A percentile compares a stretch with the other conserved stretches of the same genome.
Evolutionary conservation across 1,284 basidiomycete species (phyloP).

Genomic region (Phellopilus nigrolimitatus): DNA sequence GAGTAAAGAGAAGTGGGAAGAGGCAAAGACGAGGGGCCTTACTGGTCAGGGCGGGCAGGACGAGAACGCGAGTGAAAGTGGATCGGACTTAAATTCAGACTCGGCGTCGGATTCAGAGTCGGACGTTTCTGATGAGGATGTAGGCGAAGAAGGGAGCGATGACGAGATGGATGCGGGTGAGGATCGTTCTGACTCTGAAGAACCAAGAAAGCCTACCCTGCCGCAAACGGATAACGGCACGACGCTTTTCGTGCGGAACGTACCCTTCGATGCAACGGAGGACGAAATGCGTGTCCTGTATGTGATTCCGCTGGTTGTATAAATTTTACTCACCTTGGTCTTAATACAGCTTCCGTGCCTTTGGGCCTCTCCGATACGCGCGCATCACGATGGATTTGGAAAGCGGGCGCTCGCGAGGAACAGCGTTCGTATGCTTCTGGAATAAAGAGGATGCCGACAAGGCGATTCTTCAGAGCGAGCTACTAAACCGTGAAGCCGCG

Average conservation of each 20-base stretch:
- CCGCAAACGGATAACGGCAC: conserved; percentile 82
- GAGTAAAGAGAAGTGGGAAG: conserved; percentile 90
- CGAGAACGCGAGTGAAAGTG: conserved; percentile 32
- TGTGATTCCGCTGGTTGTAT: conserved; percentile 30
- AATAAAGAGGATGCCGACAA: conserved; percentile 87
- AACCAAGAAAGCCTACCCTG: conserved; percentile 63
- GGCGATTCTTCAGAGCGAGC: conserved; percentile 77
- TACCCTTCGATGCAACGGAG: conserved; percentile 90
- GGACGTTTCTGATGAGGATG: conserved; percentile 26
- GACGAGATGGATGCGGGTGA: conserved; percentile 42
- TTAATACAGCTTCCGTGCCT: conserved; percentile 71
- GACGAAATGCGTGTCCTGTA: conserved; percentile 82
- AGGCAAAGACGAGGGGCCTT: conserved; percentile 56
- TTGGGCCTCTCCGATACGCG: conserved; percentile 92
- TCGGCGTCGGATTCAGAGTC: conserved; percentile 23
- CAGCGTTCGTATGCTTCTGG: conserved; percentile 98
- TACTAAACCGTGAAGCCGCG: conserved; percentile 64
- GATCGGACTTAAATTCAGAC: no score
- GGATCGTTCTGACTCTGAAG: conserved; percentile 40
- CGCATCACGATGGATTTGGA: conserved; percentile 84
- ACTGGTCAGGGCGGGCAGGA: conserved; percentile 30
- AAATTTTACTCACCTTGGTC: conserved; percentile 14
- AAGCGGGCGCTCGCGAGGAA: conserved; percentile 86
- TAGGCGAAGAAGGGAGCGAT: conserved; percentile 28
- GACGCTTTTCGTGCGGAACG: conserved; percentile 92